Evolutionary conservation across 805 yeast species (phyloP), one percentile per base, ranked within the genome.

Genomic region (Wickerhamiella occidentalis): DNA sequence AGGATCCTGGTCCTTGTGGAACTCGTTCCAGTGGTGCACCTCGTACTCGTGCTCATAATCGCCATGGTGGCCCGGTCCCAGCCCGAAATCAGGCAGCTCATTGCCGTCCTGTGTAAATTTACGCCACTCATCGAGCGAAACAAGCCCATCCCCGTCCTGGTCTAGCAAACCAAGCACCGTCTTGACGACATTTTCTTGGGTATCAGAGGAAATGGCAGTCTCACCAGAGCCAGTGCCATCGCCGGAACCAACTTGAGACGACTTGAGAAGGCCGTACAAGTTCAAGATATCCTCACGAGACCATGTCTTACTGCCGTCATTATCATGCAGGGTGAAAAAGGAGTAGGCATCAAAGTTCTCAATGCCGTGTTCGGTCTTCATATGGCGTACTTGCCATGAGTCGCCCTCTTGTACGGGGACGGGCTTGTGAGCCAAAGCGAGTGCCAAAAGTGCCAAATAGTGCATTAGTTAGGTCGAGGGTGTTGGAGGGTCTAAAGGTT

Each of bases 11-110:
- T 84, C 63, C n/a, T 62, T 57, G 53, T 68, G 71, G 51, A 55
- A 64, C 66, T 86, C 71, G 52, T 80, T 76, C 96, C 96, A 90
- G 64, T 88, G 97, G 64, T 88, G 96, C 51, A 85, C 80, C 63
- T 90, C 96, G 62, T 88, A 90, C 63, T 88, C 96, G 56, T 78
- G 75, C 65, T 88, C 97, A 61, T 87, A 90, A 67, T 85, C 95
- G 30, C 87, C 81, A 67, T 88, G 96, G 61, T 88, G 96, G 23
- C 95, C 95, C 6, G 85, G 88, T 26, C 96, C 97, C 52, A 80
- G 79, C 7, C 95, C 94, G 63, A 88, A 78, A 64, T 90, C 96
- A 0, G 96, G 96, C 60, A 90, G 76, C 54, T 76, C 76, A 1
- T 82, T 81, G 7, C 94, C 94, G 11, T 64, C 66, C 1, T 64